These are phyloP conservation scores for Tuber indicum DNA, from an alignment of 495 filamentous ascomycete species.

Conservation along the genomic window DNA sequence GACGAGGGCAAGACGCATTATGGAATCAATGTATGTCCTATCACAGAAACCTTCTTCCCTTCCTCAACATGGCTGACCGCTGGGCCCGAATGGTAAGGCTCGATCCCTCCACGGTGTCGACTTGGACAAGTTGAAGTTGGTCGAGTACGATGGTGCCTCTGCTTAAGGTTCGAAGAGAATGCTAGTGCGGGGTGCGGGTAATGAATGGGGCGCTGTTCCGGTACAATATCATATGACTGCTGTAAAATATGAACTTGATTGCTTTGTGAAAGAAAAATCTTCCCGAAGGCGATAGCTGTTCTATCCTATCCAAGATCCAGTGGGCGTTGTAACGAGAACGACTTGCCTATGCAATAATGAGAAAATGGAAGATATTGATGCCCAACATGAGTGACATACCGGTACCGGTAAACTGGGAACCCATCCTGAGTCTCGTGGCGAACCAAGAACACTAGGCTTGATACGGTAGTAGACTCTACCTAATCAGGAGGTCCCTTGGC, in stretches of 20 bases:
- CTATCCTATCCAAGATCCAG: neutral
- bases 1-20: constrained; percentile 12
- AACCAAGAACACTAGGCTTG: no score
- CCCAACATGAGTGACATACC: neutral
- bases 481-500: no score
- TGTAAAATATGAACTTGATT: neutral
- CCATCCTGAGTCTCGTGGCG: no score
- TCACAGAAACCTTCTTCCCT: neutral
- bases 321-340: neutral
- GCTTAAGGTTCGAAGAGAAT: neutral
- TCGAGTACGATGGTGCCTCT: neutral
- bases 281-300: neutral
- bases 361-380: neutral
- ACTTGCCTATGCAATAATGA: neutral
- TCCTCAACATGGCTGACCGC: neutral
- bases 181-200: neutral
- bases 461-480: no score
- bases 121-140: neutral
- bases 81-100: neutral
- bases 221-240: neutral
- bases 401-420: neutral
- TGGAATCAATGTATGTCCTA: constrained; percentile 16
- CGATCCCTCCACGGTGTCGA: neutral
- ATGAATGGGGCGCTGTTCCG: neutral
- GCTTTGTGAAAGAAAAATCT: neutral